Evolutionary conservation across 345 rosid genomes (phyloP).

Genomic region (Salix udensis): DNA sequence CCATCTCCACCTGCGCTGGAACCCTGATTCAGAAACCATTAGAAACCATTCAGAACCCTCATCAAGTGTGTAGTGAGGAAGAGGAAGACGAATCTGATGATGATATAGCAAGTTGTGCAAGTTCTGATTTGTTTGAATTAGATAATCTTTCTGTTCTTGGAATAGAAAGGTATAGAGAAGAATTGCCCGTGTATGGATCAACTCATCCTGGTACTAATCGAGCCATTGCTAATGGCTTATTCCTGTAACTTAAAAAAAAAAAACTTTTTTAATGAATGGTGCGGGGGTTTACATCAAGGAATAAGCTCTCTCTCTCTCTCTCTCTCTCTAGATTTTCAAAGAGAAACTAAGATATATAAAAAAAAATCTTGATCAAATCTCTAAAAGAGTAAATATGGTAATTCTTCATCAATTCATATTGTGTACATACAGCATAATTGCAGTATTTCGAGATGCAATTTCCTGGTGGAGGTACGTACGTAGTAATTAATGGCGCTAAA

Average conservation of each 20-base stretch:
- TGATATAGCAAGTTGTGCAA: slow-evolving; percentile 72
- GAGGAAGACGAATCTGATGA: slow-evolving; percentile 39
- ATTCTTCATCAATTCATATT: too few relatives aligned
- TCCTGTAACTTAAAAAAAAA: slow-evolving; percentile 44
- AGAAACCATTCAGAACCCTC: neutral
- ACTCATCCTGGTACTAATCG: slow-evolving; percentile 71
- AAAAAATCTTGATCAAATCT: too few relatives aligned
- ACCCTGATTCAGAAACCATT: slow-evolving; percentile 49
- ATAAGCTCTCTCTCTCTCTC: too few relatives aligned
- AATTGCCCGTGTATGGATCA: slow-evolving; percentile 91
- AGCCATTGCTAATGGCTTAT: slow-evolving; percentile 64
- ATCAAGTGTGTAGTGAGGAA: neutral
- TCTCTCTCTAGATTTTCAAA: neutral
- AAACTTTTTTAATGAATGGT: slow-evolving; percentile 34
- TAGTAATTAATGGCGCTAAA: too few relatives aligned
- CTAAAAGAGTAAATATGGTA: too few relatives aligned
- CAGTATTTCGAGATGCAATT: neutral
- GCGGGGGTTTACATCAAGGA: slow-evolving; percentile 54
- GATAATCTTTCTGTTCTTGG: slow-evolving; percentile 82
- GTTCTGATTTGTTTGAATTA: slow-evolving; percentile 90
- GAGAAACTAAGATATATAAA: neutral
- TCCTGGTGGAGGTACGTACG: slow-evolving; percentile 7
- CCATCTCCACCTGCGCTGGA: slow-evolving; percentile 96
- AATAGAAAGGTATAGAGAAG: slow-evolving; percentile 61
- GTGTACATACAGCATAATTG: too few relatives aligned